phyloP scores from a whole-genome alignment of 1,284 basidiomycete genomes.

The Ceratobasidium papillatum region DNA sequence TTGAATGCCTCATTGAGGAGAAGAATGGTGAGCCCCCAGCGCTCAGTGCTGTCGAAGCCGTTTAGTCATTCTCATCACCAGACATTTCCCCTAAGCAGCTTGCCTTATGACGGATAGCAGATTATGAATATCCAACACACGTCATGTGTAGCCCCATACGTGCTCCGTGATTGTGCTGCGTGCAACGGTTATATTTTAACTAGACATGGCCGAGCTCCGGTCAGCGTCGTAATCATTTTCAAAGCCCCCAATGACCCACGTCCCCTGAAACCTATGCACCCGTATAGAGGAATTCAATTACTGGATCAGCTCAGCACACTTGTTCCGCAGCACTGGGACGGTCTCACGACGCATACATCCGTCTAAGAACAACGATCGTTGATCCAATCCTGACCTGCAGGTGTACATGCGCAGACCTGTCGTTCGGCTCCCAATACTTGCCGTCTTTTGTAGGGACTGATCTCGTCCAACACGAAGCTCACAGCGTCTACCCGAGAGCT shows the following conservation, averaged over 20 bases:
- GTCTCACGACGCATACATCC: background rate
- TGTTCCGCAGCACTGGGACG: constrained; percentile 17
- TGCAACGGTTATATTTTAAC: background rate
- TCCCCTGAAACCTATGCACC: background rate
- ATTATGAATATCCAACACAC: background rate
- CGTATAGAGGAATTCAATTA: constrained; percentile 14
- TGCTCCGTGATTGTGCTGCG: background rate
- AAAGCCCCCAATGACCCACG: background rate
- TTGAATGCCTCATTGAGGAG: background rate
- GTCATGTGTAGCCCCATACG: background rate
- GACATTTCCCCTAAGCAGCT: background rate
- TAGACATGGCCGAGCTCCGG: background rate
- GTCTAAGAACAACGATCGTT: background rate
- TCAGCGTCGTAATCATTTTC: constrained; percentile 4
- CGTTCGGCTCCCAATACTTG: background rate
- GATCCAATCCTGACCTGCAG: constrained; percentile 20
- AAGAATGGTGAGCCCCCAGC: background rate
- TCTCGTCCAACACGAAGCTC: background rate
- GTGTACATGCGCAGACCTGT: constrained; percentile 12
- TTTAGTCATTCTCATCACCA: background rate
- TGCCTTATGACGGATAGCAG: background rate
- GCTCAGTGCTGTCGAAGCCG: background rate
- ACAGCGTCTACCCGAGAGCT: background rate
- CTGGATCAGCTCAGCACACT: constrained; percentile 8
- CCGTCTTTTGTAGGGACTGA: background rate